Conservation (phyloP, 2,329 filamentous ascomycete species). For the Fusarium brevicatenulatum region DNA sequence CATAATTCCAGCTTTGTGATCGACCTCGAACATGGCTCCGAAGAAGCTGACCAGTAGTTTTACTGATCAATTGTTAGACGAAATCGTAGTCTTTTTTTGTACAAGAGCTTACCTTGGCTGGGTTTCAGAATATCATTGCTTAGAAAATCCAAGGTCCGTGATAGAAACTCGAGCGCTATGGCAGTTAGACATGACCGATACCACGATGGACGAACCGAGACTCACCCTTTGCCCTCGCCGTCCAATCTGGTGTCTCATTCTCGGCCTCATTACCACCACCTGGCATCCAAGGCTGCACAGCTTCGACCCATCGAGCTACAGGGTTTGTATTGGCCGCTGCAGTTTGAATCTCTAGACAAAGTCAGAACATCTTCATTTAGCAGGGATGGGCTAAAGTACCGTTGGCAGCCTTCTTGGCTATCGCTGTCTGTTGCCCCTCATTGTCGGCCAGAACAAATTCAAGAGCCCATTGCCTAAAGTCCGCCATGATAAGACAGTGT, state of each 20-base stretch:
- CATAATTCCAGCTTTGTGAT: constrained; percentile 68
- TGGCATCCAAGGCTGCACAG: constrained; percentile 65
- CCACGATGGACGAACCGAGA: neutral
- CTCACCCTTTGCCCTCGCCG: constrained; percentile 63
- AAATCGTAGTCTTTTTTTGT: neutral
- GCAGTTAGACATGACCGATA: neutral
- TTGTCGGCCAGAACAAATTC: constrained; percentile 65
- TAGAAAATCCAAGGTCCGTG: constrained; percentile 62
- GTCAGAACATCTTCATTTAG: constrained; percentile 20
- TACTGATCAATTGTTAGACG: constrained; percentile 45
- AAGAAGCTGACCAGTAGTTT: constrained; percentile 65
- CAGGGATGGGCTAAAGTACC: constrained; percentile 42
- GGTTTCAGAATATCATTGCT: constrained; percentile 57
- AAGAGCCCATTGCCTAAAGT: constrained; percentile 63
- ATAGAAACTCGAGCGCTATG: constrained; percentile 66
- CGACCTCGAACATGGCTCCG: constrained; percentile 66
- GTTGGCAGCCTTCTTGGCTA: constrained; percentile 59
- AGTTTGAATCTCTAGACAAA: constrained; percentile 55
- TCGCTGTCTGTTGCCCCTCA: constrained; percentile 51
- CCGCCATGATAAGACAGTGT: constrained; percentile 54
- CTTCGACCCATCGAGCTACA: constrained; percentile 65
- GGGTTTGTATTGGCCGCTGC: constrained; percentile 56
- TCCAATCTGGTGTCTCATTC: constrained; percentile 61
- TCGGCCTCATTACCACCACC: constrained; percentile 52
- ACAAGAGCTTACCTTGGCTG: constrained; percentile 57